Conservation (phyloP, 768 basidiomycete species). For the Butyriboletus loyo region DNA sequence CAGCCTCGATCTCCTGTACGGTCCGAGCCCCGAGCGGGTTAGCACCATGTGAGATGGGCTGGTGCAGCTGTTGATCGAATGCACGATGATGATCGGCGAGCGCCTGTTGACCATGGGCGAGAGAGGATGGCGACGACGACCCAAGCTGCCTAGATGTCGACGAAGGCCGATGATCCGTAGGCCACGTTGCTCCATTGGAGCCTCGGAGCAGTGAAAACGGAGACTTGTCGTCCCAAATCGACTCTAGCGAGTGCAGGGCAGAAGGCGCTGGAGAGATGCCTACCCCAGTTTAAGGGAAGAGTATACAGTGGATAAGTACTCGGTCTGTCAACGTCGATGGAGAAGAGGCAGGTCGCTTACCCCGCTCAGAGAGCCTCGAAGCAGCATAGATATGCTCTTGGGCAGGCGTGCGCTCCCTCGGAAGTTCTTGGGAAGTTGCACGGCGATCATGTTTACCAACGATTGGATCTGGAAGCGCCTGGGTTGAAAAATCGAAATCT, state of each 20-base stretch:
- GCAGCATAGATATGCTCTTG: slow-evolving; percentile 20
- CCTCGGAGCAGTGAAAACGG: slow-evolving; percentile 67
- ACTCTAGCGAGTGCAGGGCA: slow-evolving; percentile 53
- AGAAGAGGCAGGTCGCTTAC: slow-evolving; percentile 22
- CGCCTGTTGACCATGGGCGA: slow-evolving; percentile 28
- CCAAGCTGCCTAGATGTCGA: slow-evolving; percentile 23
- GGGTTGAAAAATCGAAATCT: slow-evolving; percentile 84
- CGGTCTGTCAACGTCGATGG: neutral
- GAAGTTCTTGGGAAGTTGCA: slow-evolving; percentile 20
- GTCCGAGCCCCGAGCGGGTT: slow-evolving; percentile 51
- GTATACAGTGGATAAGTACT: slow-evolving; percentile 11
- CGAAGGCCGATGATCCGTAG: slow-evolving; percentile 32
- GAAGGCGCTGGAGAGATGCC: slow-evolving; percentile 32
- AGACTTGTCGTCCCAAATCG: slow-evolving; percentile 82
- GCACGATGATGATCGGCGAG: slow-evolving; percentile 32
- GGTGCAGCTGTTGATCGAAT: slow-evolving; percentile 39
- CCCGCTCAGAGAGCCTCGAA: slow-evolving; percentile 25
- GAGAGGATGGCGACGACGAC: slow-evolving; percentile 22
- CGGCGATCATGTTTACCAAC: slow-evolving; percentile 14
- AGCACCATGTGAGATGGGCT: slow-evolving; percentile 32
- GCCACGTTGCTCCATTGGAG: slow-evolving; percentile 46
- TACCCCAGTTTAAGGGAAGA: slow-evolving; percentile 12
- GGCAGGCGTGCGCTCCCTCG: slow-evolving; percentile 28
- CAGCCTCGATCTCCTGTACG: slow-evolving; percentile 78
- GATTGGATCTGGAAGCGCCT: slow-evolving; percentile 30